These are phyloP conservation scores for Massariosphaeria phaeospora DNA, from an alignment of 495 filamentous ascomycete species.

Conservation along the genomic window DNA sequence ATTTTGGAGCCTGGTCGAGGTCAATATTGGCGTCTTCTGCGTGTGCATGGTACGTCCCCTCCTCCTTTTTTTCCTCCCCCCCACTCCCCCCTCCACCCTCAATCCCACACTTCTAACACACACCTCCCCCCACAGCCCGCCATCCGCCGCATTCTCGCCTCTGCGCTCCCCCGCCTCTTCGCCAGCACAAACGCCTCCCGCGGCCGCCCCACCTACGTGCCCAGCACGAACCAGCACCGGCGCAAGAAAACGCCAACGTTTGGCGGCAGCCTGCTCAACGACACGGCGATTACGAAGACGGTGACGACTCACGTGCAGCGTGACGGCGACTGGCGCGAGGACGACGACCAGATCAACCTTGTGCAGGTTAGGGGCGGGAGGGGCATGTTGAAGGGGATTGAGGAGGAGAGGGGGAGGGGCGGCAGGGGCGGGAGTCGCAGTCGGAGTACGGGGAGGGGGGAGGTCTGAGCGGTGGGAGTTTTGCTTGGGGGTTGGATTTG, in stretches of 20 bases:
- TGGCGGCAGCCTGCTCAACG: neutral
- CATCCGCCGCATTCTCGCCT: neutral
- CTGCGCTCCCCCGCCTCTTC: neutral
- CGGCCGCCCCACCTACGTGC: neutral
- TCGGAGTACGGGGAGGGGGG: too few species aligned
- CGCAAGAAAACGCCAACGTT: neutral
- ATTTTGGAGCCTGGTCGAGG: neutral
- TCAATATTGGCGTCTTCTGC: neutral
- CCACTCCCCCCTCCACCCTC: too few species aligned
- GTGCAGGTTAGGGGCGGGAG: too few species aligned
- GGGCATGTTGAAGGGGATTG: too few species aligned
- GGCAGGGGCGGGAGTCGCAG: too few species aligned
- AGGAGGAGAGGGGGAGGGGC: too few species aligned
- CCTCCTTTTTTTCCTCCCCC: neutral
- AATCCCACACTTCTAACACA: neutral
- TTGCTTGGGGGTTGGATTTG: too few species aligned
- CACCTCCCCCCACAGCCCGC: neutral
- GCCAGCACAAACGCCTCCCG: neutral
- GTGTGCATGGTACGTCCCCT: neutral
- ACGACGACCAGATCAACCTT: too few species aligned
- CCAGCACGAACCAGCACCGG: neutral
- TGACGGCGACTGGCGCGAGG: too few species aligned
- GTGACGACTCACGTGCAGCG: too few species aligned
- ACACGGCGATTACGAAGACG: neutral
- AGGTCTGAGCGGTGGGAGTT: too few species aligned